These are phyloP conservation scores for Echeveria elegans DNA, from an alignment of 164 flowering plant species.

Conservation along the genomic window DNA sequence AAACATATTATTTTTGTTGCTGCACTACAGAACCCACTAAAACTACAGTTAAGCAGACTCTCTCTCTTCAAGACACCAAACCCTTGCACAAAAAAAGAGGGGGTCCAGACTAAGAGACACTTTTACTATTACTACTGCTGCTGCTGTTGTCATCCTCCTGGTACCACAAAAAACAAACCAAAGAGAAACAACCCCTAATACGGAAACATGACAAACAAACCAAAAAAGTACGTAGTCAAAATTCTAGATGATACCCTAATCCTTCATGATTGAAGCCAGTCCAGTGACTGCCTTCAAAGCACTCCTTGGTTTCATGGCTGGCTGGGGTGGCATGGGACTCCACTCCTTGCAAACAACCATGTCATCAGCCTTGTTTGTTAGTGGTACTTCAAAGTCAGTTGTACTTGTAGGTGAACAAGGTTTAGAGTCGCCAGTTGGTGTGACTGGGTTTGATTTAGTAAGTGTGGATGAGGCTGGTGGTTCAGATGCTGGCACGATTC, in stretches of 20 bases:
- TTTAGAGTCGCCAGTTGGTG: neutral
- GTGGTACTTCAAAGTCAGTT: neutral
- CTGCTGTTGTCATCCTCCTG: constrained; percentile 4
- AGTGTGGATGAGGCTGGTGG: neutral
- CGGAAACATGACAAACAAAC: neutral
- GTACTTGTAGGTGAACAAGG: neutral
- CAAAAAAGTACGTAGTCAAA: neutral
- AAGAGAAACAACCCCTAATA: neutral
- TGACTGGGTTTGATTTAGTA: neutral
- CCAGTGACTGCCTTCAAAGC: constrained; percentile 5
- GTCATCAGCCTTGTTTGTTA: neutral
- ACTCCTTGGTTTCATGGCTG: neutral
- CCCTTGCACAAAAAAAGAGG: constrained; percentile 2
- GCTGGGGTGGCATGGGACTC: neutral
- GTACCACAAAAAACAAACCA: constrained; percentile 4
- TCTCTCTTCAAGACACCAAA: neutral
- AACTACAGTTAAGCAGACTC: neutral
- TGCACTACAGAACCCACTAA: neutral
- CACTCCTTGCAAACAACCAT: neutral
- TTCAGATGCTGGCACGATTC: constrained; percentile 9
- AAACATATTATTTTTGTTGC: neutral
- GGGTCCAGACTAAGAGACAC: neutral
- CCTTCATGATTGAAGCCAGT: constrained; percentile 5
- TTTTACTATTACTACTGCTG: neutral
- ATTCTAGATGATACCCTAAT: neutral